A percentile compares a stretch with the other conserved stretches of the same genome.
Conservation (phyloP, 176 grass and related monocot species). For the Raddia guianensis region DNA sequence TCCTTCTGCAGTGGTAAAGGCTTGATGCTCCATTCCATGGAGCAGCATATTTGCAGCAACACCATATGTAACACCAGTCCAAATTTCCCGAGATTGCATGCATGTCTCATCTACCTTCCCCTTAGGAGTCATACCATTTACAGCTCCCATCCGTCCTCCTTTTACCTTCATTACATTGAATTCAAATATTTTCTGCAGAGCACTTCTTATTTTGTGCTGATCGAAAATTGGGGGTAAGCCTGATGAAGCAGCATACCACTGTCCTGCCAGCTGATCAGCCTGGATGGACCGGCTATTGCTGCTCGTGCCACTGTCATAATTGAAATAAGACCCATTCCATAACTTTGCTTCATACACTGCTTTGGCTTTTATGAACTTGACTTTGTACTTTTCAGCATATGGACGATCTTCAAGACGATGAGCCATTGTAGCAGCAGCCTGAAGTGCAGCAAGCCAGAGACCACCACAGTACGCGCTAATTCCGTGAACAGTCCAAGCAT, state of each 20-base stretch:
- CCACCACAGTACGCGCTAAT: slow-evolving; percentile 91
- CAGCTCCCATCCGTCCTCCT: slow-evolving; percentile 87
- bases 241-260: slow-evolving; percentile 86
- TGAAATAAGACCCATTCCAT: slow-evolving; percentile 98
- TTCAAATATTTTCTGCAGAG: slow-evolving; percentile 93
- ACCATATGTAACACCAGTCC: slow-evolving; percentile 94
- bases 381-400: slow-evolving; percentile 87
- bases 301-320: slow-evolving; percentile 84
- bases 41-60: slow-evolving; percentile 89
- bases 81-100: slow-evolving; percentile 99
- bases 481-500: slow-evolving; percentile 97
- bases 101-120: slow-evolving; percentile 88
- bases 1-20: slow-evolving; percentile 83
- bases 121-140: slow-evolving; percentile 88
- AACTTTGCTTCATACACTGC: slow-evolving; percentile 79
- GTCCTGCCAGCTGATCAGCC: slow-evolving; percentile 90
- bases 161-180: slow-evolving; percentile 98
- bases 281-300: slow-evolving; percentile 91
- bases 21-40: slow-evolving; percentile 96
- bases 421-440: slow-evolving; percentile 93
- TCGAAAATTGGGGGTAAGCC: slow-evolving; percentile 83
- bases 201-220: slow-evolving; percentile 65
- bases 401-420: slow-evolving; percentile 68
- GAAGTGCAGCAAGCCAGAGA: slow-evolving; percentile 93
- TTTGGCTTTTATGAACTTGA: slow-evolving; percentile 88